Conservation (phyloP, 495 filamentous ascomycete genomes). For the Talaromyces liani region DNA sequence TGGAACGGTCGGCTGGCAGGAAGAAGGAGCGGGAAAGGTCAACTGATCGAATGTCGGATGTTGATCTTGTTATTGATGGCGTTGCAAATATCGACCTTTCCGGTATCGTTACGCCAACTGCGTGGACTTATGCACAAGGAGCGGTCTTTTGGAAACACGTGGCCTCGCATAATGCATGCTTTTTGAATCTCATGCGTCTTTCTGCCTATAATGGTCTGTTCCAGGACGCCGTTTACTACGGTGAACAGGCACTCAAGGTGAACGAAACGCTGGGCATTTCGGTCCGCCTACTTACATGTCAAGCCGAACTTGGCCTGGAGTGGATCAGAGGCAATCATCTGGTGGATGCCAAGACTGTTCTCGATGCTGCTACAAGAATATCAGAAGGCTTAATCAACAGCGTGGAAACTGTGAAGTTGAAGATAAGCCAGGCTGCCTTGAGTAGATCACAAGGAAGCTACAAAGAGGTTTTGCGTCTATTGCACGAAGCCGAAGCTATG, state of each 20-base stretch:
- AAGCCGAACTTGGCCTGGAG: slow-evolving; percentile 54
- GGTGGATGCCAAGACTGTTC: slow-evolving; percentile 52
- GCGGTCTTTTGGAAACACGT: slow-evolving; percentile 78
- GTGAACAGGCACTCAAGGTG: slow-evolving; percentile 75
- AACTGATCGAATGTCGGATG: slow-evolving; percentile 21
- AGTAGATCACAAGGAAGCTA: slow-evolving; percentile 31
- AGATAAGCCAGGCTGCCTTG: slow-evolving; percentile 37
- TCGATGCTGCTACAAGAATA: slow-evolving; percentile 41
- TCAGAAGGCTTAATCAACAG: slow-evolving; percentile 32
- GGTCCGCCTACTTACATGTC: slow-evolving; percentile 42
- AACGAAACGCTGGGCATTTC: slow-evolving; percentile 60
- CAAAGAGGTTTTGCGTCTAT: slow-evolving; percentile 40
- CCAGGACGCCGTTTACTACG: slow-evolving; percentile 84
- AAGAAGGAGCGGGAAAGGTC: slow-evolving; percentile 24
- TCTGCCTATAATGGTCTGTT: slow-evolving; percentile 81
- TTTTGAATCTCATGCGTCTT: slow-evolving; percentile 63
- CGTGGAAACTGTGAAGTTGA: slow-evolving; percentile 39
- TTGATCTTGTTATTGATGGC: slow-evolving; percentile 34
- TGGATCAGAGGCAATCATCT: slow-evolving; percentile 56
- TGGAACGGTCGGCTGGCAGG: slow-evolving; percentile 45
- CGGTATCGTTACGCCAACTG: slow-evolving; percentile 16
- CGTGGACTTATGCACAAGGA: slow-evolving; percentile 37
- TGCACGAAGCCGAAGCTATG: slow-evolving; percentile 35
- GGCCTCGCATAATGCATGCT: slow-evolving; percentile 57
- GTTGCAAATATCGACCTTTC: slow-evolving; percentile 37